Evolutionary conservation across 495 filamentous ascomycete species (phyloP).

Genomic region (Penicillium pulvis): DNA sequence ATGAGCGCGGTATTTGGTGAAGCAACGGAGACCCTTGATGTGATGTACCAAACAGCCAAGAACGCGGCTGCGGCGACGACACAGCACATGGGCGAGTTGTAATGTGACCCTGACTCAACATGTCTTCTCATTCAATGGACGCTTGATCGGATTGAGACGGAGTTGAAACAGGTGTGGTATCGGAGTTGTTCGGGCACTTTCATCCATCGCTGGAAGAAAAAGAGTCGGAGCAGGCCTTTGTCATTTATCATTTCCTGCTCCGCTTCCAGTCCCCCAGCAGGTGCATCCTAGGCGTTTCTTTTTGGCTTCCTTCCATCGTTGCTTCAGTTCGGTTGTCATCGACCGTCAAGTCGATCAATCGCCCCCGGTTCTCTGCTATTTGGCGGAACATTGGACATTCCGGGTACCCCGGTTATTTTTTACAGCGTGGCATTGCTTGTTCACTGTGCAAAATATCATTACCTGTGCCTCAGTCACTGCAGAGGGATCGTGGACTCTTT

Average conservation of each 20-base stretch:
- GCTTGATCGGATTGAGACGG: not conserved
- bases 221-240: not conserved
- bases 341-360: not conserved
- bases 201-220: not conserved
- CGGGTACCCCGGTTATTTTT: not conserved
- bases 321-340: not conserved
- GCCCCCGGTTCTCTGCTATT: not conserved
- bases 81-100: constrained; percentile 42
- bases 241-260: not conserved
- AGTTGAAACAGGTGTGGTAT: not conserved
- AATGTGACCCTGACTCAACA: constrained; percentile 11
- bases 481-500: not conserved
- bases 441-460: not conserved
- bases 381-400: not conserved
- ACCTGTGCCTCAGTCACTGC: not conserved
- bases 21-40: constrained; percentile 37
- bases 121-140: not conserved
- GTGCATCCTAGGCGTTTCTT: constrained; percentile 20
- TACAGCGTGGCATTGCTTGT: constrained; percentile 1
- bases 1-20: constrained; percentile 44
- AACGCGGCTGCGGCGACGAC: constrained; percentile 38
- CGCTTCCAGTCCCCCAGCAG: not conserved
- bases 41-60: constrained; percentile 49
- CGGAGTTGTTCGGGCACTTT: not conserved
- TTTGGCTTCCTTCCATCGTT: constrained; percentile 3